A percentile compares a stretch with the other conserved stretches of the same genome.
phyloP scores from a whole-genome alignment of 2,329 filamentous ascomycete species.

The Aspergillus puulaauensis region DNA sequence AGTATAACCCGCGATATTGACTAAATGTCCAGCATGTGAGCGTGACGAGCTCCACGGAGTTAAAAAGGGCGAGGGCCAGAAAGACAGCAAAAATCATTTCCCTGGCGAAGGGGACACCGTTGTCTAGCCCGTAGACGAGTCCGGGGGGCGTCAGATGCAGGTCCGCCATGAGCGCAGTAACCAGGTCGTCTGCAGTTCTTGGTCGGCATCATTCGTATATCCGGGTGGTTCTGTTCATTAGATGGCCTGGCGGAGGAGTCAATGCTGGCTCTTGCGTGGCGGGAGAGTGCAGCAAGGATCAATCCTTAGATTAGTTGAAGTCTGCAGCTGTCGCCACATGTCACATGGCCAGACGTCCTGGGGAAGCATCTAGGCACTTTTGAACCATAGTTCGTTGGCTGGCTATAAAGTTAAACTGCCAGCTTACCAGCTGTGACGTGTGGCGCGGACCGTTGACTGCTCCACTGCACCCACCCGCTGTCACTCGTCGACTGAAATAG shows the following conservation, averaged over 20 bases:
- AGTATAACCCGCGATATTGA: background rate
- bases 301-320: background rate
- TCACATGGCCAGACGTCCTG: background rate
- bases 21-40: background rate
- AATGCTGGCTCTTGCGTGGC: too few relatives aligned
- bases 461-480: background rate
- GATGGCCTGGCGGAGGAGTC: too few relatives aligned
- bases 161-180: background rate
- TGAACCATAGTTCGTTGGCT: background rate
- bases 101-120: background rate
- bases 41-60: background rate
- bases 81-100: background rate
- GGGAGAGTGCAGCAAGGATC: background rate
- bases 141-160: background rate
- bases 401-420: background rate
- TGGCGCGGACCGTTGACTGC: background rate
- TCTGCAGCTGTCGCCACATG: background rate
- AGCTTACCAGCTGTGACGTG: background rate
- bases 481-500: too few relatives aligned
- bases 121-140: background rate
- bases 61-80: background rate
- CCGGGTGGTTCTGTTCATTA: too few relatives aligned
- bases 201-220: background rate
- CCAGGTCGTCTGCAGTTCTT: background rate
- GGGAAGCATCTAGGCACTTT: background rate